Base-by-base conservation (phyloP, 306 rosid species). In the Mimosa pudica region DNA sequence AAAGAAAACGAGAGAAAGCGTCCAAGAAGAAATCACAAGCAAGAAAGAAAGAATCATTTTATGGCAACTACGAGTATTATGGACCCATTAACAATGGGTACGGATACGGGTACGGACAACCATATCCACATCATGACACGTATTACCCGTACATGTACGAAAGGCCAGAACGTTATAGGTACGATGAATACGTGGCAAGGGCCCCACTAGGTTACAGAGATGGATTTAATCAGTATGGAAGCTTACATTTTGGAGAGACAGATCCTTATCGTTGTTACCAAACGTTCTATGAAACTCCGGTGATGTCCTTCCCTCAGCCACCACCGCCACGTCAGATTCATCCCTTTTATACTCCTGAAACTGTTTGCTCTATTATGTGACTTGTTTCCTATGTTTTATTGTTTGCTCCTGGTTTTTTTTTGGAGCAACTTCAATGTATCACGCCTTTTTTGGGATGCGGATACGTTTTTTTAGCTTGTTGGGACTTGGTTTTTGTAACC, bases 301-400 rank as follows among this genome's bases (percentile, higher is more conserved):
- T 55, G 7, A 38, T 8, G 64, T 55, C 77, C 36, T 52, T 36
- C 51, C 77, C 77, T 17, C 65, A 54, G 7, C 10, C 66, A 4
- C 66, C 77, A 0, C 66, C 77, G 11, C 65, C 66, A 0, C 77
- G 51, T 33, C 44, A 54, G 66, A 46, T n/a, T 55, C 77, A 73
- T 54, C 77, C 77, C 49, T 75, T 75, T 24, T 75, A 30, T 30
- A 60, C 57, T 8, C 79, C 79, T 5, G 79, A 75, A 44, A 60
- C 70, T 3, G 58, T 44, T 42, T 75, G 79, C 45, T 16, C 79
- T 30, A 60, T 75, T 44, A 75, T 75, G 69, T 55, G 42, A 51
- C 16, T n/a, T 17, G 1, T 1, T 51, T 51, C 0, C 12, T 14
- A 1, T 13, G 4, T 13, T 4, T 51, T 51, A 12, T 13, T 3